Conservation (phyloP, 352 stramenopile species). For the Phytophthora litchii region DNA sequence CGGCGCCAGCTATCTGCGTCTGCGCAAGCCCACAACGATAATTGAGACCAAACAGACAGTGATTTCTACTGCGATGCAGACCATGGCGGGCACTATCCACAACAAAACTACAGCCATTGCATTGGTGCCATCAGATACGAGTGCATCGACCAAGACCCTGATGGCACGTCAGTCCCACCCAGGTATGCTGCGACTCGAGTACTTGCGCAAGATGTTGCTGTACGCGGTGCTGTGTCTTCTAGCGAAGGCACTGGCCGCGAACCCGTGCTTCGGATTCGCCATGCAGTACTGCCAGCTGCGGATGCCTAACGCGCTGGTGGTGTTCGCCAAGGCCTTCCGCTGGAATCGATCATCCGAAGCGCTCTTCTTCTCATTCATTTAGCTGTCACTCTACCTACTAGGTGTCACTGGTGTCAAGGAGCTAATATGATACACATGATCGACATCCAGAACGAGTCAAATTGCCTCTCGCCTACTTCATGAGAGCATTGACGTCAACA, state of each 20-base stretch:
- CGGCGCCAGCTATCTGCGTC: conserved; percentile 5
- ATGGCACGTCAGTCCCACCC: background rate
- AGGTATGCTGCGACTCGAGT: conserved; percentile 27
- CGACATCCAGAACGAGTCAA: too few species aligned
- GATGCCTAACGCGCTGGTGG: conserved; percentile 21
- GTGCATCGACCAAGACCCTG: conserved; percentile 2
- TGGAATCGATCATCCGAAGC: conserved; percentile 22
- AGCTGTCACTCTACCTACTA: background rate
- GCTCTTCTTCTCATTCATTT: conserved; percentile 35
- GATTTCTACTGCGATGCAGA: conserved; percentile 16
- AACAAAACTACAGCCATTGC: background rate
- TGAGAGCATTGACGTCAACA: too few species aligned
- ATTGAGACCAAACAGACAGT: conserved; percentile 10
- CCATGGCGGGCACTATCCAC: background rate
- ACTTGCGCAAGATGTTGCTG: conserved; percentile 31
- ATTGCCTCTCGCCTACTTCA: too few species aligned
- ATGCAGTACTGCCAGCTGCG: conserved; percentile 35
- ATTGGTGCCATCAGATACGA: background rate
- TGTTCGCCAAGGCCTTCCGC: conserved; percentile 30
- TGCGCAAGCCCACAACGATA: conserved; percentile 16
- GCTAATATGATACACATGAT: too few species aligned
- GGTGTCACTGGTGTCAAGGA: too few species aligned
- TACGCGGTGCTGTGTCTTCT: conserved; percentile 31
- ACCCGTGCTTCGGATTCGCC: conserved; percentile 30
- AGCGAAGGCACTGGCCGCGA: conserved; percentile 22